Percentiles rank a stretch among this genome's conserved stretches.
phyloP scores from a whole-genome alignment of 768 basidiomycete species.

The Paxillus rubicundulus region DNA sequence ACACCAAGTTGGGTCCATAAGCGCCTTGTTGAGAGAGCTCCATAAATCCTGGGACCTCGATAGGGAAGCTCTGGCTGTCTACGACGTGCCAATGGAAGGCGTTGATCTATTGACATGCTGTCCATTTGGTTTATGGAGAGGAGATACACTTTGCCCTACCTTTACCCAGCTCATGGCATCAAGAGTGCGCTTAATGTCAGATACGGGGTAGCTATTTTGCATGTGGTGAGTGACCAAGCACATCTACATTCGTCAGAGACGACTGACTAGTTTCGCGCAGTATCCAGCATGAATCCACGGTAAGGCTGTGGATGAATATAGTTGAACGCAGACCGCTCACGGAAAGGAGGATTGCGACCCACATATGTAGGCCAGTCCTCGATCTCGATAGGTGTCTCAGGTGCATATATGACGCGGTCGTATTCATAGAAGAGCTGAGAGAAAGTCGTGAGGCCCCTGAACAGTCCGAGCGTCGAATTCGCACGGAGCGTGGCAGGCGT shows the following conservation, averaged over 20 bases:
- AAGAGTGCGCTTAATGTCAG: slow-evolving; percentile 64
- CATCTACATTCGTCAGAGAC: neutral
- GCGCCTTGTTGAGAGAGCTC: slow-evolving; percentile 45
- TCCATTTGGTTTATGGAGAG: neutral
- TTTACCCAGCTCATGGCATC: slow-evolving; percentile 79
- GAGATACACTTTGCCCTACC: slow-evolving; percentile 27
- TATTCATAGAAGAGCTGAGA: slow-evolving; percentile 47
- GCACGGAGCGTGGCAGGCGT: slow-evolving; percentile 53
- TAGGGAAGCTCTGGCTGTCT: slow-evolving; percentile 52
- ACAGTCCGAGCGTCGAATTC: slow-evolving; percentile 63
- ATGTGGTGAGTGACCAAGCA: neutral
- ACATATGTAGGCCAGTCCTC: slow-evolving; percentile 67
- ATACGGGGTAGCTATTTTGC: slow-evolving; percentile 55
- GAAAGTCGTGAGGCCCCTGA: slow-evolving; percentile 77
- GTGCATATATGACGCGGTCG: slow-evolving; percentile 46
- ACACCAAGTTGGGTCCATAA: slow-evolving; percentile 35
- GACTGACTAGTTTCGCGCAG: slow-evolving; percentile 69
- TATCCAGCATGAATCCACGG: slow-evolving; percentile 80
- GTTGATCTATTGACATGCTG: slow-evolving; percentile 36
- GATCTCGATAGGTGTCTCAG: slow-evolving; percentile 57
- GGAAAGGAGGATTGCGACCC: slow-evolving; percentile 21
- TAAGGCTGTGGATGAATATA: slow-evolving; percentile 47
- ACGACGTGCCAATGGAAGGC: slow-evolving; percentile 48
- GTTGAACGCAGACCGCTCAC: neutral
- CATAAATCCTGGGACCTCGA: slow-evolving; percentile 36